These are phyloP conservation scores for Begonia fuchsioides DNA, from an alignment of 306 rosid species.

Conservation along the genomic window DNA sequence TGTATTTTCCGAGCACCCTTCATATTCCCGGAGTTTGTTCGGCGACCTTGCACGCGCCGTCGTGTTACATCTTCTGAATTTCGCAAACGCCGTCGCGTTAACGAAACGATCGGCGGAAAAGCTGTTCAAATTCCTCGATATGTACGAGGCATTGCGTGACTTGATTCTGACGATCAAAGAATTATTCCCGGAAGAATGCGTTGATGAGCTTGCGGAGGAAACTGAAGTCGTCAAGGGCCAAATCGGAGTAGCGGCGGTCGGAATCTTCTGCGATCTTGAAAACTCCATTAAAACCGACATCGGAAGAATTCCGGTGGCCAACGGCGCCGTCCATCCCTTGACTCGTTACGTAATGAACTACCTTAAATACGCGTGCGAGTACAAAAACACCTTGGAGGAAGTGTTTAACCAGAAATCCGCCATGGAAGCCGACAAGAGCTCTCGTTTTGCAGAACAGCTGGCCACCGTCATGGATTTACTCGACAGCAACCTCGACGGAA, in stretches of 20 bases:
- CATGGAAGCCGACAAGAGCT: neutral
- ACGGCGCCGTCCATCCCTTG: slow-evolving; percentile 74
- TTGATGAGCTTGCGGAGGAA: slow-evolving; percentile 61
- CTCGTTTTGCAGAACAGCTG: slow-evolving; percentile 49
- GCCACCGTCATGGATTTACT: slow-evolving; percentile 72
- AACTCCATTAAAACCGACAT: slow-evolving; percentile 68
- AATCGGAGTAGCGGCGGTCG: slow-evolving; percentile 59
- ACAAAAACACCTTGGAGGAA: slow-evolving; percentile 48
- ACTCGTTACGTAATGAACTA: too few relatives aligned
- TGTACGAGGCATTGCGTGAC: too few relatives aligned
- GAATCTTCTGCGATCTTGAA: too few relatives aligned
- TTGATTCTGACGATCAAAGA: slow-evolving; percentile 23
- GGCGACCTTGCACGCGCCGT: slow-evolving; percentile 75
- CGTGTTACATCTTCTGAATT: slow-evolving; percentile 52
- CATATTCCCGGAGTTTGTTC: slow-evolving; percentile 55
- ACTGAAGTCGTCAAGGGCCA: slow-evolving; percentile 58
- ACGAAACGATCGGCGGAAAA: slow-evolving; percentile 69
- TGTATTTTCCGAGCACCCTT: slow-evolving; percentile 52
- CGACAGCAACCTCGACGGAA: too few relatives aligned
- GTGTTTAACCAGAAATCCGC: slow-evolving; percentile 45
- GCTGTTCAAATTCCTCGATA: too few relatives aligned
- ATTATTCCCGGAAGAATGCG: slow-evolving; percentile 40
- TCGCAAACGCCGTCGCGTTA: slow-evolving; percentile 61
- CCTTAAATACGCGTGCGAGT: slow-evolving; percentile 62
- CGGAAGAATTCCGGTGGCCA: slow-evolving; percentile 49